phyloP scores from a whole-genome alignment of 2,329 filamentous ascomycete genomes.

The Ceratocystis papillata region DNA sequence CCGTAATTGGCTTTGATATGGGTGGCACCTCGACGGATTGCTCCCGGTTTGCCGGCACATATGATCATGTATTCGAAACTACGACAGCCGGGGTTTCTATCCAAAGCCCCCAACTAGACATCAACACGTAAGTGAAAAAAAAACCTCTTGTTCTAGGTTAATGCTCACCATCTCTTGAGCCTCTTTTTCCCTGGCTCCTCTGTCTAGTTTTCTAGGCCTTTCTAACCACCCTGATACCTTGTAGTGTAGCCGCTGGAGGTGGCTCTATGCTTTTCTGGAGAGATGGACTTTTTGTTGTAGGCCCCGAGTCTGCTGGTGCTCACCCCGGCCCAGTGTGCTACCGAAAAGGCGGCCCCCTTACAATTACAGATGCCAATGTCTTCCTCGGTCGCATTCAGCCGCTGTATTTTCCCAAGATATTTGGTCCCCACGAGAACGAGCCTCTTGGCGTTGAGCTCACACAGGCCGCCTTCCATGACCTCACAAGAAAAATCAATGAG shows the following conservation, averaged over 20 bases:
- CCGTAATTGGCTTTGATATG: slow-evolving; percentile 94
- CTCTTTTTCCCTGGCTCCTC: too few species aligned
- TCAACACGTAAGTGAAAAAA: slow-evolving; percentile 52
- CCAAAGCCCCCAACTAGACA: slow-evolving; percentile 82
- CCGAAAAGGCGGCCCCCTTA: slow-evolving; percentile 75
- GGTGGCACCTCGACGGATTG: slow-evolving; percentile 71
- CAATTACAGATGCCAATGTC: slow-evolving; percentile 88
- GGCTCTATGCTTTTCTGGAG: slow-evolving; percentile 76
- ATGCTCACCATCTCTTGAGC: too few species aligned
- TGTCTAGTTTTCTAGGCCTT: neutral
- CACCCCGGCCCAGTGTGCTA: slow-evolving; percentile 88
- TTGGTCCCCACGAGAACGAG: slow-evolving; percentile 78
- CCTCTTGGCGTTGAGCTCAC: slow-evolving; percentile 67
- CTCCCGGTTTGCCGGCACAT: slow-evolving; percentile 73
- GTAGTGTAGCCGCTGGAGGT: slow-evolving; percentile 70
- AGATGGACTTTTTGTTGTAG: slow-evolving; percentile 83
- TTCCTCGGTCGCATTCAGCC: slow-evolving; percentile 75
- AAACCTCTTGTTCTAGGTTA: too few species aligned
- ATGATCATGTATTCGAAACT: slow-evolving; percentile 90
- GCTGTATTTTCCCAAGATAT: slow-evolving; percentile 91
- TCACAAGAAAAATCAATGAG: slow-evolving; percentile 66
- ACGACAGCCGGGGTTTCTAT: slow-evolving; percentile 91
- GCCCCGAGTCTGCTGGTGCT: slow-evolving; percentile 77
- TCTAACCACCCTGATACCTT: neutral
- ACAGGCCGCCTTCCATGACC: slow-evolving; percentile 59